Conservation (phyloP, 176 grass and related monocot genomes). For the Panicum miliaceum region DNA sequence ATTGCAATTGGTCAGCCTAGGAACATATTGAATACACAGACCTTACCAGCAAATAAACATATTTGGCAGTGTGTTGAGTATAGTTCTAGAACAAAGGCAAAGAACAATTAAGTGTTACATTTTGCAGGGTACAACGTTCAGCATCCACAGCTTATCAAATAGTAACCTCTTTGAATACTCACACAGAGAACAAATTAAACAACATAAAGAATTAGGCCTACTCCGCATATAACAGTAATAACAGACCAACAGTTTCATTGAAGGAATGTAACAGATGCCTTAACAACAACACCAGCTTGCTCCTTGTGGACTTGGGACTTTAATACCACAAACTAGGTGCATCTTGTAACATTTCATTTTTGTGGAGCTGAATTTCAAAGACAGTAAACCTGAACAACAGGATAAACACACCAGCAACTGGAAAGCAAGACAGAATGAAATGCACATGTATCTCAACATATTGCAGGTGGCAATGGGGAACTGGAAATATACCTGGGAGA, state of each 20-base stretch:
- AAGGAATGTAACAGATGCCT: conserved; percentile 4
- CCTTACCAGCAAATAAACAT: not conserved
- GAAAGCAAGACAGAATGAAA: conserved; percentile 12
- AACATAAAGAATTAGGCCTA: not conserved
- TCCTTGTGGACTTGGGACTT: not conserved
- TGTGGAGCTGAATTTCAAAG: not conserved
- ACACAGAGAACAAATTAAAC: not conserved
- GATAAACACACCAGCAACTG: not conserved
- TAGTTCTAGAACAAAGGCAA: conserved; percentile 1
- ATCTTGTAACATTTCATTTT: conserved; percentile 5
- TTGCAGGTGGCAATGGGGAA: not conserved
- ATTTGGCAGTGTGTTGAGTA: not conserved
- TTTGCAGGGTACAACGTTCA: conserved; percentile 4
- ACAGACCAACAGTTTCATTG: not conserved
- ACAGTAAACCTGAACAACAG: conserved; percentile 4
- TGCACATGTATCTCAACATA: not conserved
- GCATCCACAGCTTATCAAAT: not conserved
- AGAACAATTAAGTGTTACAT: not conserved
- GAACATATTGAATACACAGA: not conserved
- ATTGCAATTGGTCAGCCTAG: not conserved
- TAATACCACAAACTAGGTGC: not conserved
- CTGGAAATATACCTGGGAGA: conserved; percentile 55
- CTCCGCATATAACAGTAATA: not conserved
- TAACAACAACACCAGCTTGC: not conserved
- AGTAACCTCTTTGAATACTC: not conserved